phyloP scores from a whole-genome alignment of 1,139 yeast genomes.

The Scheffersomyces parashehatae region DNA sequence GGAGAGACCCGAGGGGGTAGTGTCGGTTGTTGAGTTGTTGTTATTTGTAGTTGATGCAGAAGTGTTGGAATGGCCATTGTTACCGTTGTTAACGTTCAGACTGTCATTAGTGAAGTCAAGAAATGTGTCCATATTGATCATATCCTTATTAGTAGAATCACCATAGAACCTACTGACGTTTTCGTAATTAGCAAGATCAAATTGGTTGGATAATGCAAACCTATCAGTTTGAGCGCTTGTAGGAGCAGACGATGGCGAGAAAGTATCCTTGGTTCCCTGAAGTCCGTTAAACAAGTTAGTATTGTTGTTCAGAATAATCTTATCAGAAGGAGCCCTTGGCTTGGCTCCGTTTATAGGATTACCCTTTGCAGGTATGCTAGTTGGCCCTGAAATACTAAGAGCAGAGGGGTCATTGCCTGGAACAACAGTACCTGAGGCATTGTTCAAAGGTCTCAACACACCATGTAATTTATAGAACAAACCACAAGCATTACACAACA shows the following conservation, averaged over 20 bases:
- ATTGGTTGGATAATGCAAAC: background rate
- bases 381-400: background rate
- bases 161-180: background rate
- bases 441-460: conserved; percentile 42
- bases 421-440: conserved; percentile 9
- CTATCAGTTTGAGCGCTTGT: background rate
- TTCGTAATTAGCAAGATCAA: background rate
- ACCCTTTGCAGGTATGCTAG: background rate
- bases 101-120: conserved; percentile 6
- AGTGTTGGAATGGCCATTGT: conserved; percentile 1
- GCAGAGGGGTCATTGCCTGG: conserved; percentile 9
- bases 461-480: conserved; percentile 49
- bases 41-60: conserved; percentile 2
- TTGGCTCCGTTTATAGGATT: conserved; percentile 1
- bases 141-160: conserved; percentile 3
- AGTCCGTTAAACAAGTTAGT: conserved; percentile 25
- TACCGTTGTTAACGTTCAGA: background rate
- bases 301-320: conserved; percentile 24
- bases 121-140: conserved; percentile 9
- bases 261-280: background rate
- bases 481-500: conserved; percentile 51
- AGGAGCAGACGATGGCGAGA: background rate
- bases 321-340: conserved; percentile 14
- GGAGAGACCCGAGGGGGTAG: conserved; percentile 7
- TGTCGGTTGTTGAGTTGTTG: conserved; percentile 4